Evolutionary conservation across 2,329 filamentous ascomycete genomes (phyloP).

Genomic region (Ceratocystis albifundus): DNA sequence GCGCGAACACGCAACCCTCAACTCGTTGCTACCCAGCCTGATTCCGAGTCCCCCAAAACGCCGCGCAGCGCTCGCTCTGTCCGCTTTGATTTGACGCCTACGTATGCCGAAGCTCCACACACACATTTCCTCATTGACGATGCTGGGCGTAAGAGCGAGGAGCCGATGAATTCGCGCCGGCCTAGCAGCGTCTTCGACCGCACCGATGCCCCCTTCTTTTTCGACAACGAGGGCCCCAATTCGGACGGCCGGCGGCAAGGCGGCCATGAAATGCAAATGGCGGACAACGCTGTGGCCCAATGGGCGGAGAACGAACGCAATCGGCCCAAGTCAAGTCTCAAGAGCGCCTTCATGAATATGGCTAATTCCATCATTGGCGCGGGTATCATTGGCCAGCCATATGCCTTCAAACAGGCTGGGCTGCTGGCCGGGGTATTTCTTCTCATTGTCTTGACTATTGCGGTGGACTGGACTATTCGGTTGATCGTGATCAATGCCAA

Average conservation of each 20-base stretch:
- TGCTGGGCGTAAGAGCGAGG: conserved; percentile 21
- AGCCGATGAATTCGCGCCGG: conserved; percentile 18
- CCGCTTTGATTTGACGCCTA: conserved; percentile 53
- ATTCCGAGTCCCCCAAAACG: conserved; percentile 31
- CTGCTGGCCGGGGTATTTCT: conserved; percentile 68
- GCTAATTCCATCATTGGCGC: conserved; percentile 91
- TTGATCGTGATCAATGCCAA: conserved; percentile 97
- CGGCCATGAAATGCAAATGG: conserved; percentile 22
- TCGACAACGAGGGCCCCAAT: conserved; percentile 19
- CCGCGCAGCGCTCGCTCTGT: conserved; percentile 61
- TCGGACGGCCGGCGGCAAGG: conserved; percentile 10
- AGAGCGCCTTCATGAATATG: conserved; percentile 98
- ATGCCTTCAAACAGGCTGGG: conserved; percentile 89
- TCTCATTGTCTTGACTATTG: conserved; percentile 65
- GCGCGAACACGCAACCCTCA: conserved; percentile 19
- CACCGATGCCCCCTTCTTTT: conserved; percentile 21
- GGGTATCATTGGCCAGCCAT: conserved; percentile 73
- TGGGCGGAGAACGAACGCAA: conserved; percentile 44
- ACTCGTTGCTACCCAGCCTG: conserved; percentile 11
- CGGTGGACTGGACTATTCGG: conserved; percentile 94
- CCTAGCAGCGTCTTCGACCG: conserved; percentile 22
- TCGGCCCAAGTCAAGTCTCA: conserved; percentile 73
- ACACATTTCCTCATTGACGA: conserved; percentile 25
- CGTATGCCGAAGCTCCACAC: conserved; percentile 32
- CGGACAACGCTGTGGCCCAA: conserved; percentile 25